These are phyloP conservation scores for Aquilaria agallochum DNA, from an alignment of 441 rosid genomes.

Conservation along the genomic window DNA sequence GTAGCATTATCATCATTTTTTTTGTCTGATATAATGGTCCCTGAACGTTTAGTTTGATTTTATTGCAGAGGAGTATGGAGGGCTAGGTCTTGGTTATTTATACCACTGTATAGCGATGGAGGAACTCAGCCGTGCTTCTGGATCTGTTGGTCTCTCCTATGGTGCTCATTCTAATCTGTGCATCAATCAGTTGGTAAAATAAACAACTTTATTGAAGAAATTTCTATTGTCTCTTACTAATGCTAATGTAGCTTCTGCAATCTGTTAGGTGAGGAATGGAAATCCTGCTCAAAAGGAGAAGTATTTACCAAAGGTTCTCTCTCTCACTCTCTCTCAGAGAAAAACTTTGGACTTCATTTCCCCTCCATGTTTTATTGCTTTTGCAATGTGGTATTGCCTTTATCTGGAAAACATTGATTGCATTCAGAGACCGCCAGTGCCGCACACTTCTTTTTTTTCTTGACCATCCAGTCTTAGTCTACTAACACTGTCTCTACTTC, in stretches of 20 bases:
- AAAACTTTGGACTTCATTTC: too few relatives aligned
- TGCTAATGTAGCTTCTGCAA: constrained; percentile 7
- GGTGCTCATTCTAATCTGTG: constrained; percentile 97
- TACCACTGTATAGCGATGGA: constrained; percentile 94
- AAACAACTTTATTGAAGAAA: background rate
- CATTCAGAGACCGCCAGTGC: too few relatives aligned
- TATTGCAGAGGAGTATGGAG: constrained; percentile 85
- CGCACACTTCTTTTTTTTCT: constrained; percentile 6
- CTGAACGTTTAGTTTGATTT: constrained; percentile 1
- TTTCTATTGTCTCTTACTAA: background rate
- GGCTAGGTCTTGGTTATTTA: constrained; percentile 95
- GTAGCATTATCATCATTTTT: too few relatives aligned
- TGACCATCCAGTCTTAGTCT: too few relatives aligned
- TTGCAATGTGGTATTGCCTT: too few relatives aligned
- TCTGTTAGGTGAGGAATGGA: constrained; percentile 80
- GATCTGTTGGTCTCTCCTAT: constrained; percentile 90
- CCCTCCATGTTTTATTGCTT: too few relatives aligned
- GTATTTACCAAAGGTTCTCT: constrained; percentile 80
- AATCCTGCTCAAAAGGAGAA: constrained; percentile 73
- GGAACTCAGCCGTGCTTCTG: constrained; percentile 89
- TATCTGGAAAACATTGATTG: too few relatives aligned
- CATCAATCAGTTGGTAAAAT: constrained; percentile 85
- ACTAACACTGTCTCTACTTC: constrained; percentile 18
- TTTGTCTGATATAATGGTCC: too few relatives aligned
- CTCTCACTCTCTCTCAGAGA: background rate